A percentile compares a stretch with the other conserved stretches of the same genome.
phyloP scores from a whole-genome alignment of 2,329 filamentous ascomycete species.

The Aureobasidium sp. region DNA sequence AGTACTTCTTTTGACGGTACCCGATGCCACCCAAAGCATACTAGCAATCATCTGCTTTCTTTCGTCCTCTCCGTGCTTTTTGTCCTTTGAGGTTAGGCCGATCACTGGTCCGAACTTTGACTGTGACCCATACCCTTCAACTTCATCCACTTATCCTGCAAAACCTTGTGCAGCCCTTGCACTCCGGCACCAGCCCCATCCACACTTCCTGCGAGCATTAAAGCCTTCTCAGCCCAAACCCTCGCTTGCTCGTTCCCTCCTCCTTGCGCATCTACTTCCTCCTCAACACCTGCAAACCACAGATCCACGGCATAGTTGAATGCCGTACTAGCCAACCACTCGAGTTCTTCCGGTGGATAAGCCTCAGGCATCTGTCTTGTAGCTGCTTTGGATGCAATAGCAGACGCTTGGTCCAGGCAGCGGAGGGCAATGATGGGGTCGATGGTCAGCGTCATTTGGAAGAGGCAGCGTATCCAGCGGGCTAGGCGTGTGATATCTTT shows the following conservation, averaged over 20 bases:
- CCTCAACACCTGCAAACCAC: conserved; percentile 48
- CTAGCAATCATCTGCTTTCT: not conserved
- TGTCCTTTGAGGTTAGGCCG: not conserved
- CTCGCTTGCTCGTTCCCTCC: conserved; percentile 16
- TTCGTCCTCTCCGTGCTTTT: not conserved
- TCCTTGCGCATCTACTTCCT: not conserved
- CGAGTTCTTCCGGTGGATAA: conserved; percentile 61
- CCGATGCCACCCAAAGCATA: not conserved
- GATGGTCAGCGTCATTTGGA: conserved; percentile 34
- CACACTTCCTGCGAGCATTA: conserved; percentile 50
- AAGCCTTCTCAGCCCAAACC: conserved; percentile 55
- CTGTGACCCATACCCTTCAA: conserved; percentile 6
- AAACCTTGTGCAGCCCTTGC: conserved; percentile 23
- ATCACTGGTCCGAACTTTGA: not conserved
- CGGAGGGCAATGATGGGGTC: conserved; percentile 30
- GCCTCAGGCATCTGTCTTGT: conserved; percentile 17
- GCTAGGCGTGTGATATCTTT: conserved; percentile 55
- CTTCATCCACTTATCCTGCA: conserved; percentile 30
- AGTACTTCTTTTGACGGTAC: not conserved
- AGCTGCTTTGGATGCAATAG: conserved; percentile 39
- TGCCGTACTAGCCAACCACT: conserved; percentile 63
- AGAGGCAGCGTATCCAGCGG: conserved; percentile 57
- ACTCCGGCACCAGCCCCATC: conserved; percentile 43
- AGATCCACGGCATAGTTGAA: conserved; percentile 66
- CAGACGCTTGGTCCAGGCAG: conserved; percentile 56